These are phyloP conservation scores for Pseudoscleropodium purum DNA, from an alignment of 225 moss, liverwort and hornwort species.

Conservation along the genomic window DNA sequence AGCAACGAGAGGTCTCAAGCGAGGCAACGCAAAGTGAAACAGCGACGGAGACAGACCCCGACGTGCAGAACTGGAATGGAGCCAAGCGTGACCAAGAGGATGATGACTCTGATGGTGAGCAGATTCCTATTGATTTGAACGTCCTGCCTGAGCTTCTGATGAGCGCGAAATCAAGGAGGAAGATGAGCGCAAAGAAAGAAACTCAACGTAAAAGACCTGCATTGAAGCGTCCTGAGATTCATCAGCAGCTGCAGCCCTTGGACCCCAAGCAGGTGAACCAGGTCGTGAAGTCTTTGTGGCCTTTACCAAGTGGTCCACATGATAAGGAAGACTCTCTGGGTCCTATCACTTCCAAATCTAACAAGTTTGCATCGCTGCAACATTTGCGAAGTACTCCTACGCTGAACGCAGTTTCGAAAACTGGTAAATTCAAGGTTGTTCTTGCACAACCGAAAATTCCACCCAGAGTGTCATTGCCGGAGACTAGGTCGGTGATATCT, in stretches of 20 bases:
- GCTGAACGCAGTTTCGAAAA: background rate
- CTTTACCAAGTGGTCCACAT: background rate
- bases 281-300: constrained; percentile 55
- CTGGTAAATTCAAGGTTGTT: background rate
- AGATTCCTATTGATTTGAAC: constrained; percentile 41
- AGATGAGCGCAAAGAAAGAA: constrained; percentile 7
- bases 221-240: constrained; percentile 39
- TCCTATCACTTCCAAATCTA: constrained; percentile 13
- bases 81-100: constrained; percentile 13
- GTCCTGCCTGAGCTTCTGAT: constrained; percentile 44
- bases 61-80: constrained; percentile 19
- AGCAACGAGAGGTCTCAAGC: constrained; percentile 24
- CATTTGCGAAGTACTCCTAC: constrained; percentile 20
- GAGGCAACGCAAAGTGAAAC: constrained; percentile 52
- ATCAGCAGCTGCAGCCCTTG: constrained; percentile 45
- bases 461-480: background rate
- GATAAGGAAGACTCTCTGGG: background rate
- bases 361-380: constrained; percentile 4
- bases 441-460: constrained; percentile 16
- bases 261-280: constrained; percentile 25
- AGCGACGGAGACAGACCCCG: constrained; percentile 48
- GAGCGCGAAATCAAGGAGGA: constrained; percentile 31
- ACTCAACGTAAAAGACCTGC: constrained; percentile 17
- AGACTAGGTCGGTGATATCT: background rate
- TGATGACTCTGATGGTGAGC: constrained; percentile 33